phyloP scores from a whole-genome alignment of 176 grass and related monocot genomes.

The Olyra latifolia region DNA sequence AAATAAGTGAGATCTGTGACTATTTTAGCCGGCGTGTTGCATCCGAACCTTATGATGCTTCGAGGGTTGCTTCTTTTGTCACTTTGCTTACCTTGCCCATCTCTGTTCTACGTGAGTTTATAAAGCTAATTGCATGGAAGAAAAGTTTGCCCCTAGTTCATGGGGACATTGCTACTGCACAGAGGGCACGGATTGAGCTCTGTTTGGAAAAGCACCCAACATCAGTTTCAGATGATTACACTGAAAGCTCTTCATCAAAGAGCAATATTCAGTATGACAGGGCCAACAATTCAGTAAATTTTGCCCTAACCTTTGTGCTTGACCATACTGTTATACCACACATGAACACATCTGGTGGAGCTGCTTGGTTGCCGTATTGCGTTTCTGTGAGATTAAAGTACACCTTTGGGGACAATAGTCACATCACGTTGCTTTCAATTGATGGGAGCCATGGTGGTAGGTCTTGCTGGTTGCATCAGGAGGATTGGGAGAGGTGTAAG shows the following conservation, averaged over 20 bases:
- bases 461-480: constrained; percentile 63
- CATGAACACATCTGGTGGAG: constrained; percentile 77
- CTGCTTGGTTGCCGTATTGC: constrained; percentile 87
- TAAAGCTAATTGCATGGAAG: constrained; percentile 89
- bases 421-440: constrained; percentile 65
- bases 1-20: constrained; percentile 87
- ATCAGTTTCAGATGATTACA: constrained; percentile 45
- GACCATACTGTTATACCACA: constrained; percentile 57
- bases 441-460: constrained; percentile 86
- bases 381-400: constrained; percentile 79
- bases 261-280: constrained; percentile 95
- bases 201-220: constrained; percentile 79
- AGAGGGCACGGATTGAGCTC: constrained; percentile 64
- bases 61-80: constrained; percentile 89
- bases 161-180: constrained; percentile 49
- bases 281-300: constrained; percentile 68
- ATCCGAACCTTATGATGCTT: constrained; percentile 91
- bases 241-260: constrained; percentile 48
- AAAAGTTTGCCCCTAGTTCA: constrained; percentile 64
- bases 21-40: constrained; percentile 84
- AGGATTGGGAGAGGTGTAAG: constrained; percentile 86
- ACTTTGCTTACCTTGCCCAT: constrained; percentile 90
- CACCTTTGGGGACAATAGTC: constrained; percentile 64
- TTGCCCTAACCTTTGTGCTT: constrained; percentile 81
- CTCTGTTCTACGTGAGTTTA: constrained; percentile 74